Percentiles rank a stretch among this genome's conserved stretches.
These are phyloP conservation scores for Coemansia sp. DNA, from an alignment of 371 early-diverging fungal species.

Conservation along the genomic window DNA sequence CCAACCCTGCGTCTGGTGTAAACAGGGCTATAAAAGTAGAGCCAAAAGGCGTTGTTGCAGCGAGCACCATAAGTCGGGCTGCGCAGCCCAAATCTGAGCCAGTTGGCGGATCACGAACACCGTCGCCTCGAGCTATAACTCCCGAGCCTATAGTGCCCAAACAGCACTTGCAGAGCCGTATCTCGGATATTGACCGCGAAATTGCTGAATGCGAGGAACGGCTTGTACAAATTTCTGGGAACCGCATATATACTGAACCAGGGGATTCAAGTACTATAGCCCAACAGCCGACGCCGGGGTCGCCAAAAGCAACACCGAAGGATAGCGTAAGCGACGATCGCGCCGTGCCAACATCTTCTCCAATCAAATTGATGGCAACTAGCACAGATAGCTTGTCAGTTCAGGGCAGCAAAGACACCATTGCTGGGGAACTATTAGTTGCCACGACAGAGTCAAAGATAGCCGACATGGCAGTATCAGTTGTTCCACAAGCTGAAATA, in stretches of 20 bases:
- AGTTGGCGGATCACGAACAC: slow-evolving; percentile 1
- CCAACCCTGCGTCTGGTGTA: background rate
- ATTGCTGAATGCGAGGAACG: slow-evolving; percentile 38
- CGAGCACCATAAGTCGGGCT: background rate
- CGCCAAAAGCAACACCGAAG: background rate
- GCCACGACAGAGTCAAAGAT: background rate
- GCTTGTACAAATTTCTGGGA: slow-evolving; percentile 28
- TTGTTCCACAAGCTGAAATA: slow-evolving; percentile 13
- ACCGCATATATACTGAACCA: background rate
- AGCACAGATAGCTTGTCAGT: background rate
- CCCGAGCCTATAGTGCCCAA: slow-evolving; percentile 8
- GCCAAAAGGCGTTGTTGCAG: background rate
- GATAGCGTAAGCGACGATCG: slow-evolving; percentile 10
- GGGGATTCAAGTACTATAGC: background rate
- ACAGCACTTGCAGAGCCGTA: slow-evolving; percentile 27
- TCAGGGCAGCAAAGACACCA: background rate
- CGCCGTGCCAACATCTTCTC: slow-evolving; percentile 26
- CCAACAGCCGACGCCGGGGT: background rate
- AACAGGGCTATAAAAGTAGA: background rate
- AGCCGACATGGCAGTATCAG: slow-evolving; percentile 3
- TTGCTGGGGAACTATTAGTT: background rate
- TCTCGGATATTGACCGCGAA: slow-evolving; percentile 47
- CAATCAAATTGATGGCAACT: background rate
- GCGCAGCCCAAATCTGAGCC: background rate
- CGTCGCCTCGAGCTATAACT: slow-evolving; percentile 7